Evolutionary conservation across 2,329 filamentous ascomycete species (phyloP).

Genomic region (Drechslerella stenobrocha): DNA sequence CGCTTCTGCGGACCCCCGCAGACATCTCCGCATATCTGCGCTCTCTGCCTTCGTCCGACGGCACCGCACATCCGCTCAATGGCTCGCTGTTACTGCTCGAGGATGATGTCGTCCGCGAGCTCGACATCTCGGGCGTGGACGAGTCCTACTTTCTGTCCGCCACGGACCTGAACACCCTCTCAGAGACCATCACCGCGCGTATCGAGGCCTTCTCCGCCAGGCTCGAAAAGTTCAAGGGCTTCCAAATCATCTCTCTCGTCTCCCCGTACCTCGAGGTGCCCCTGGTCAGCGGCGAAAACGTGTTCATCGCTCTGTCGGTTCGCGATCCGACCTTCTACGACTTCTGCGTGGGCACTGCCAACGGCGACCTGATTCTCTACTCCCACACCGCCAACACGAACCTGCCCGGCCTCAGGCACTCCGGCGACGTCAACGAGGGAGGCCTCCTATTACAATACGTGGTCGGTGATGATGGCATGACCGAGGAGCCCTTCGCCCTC

Average conservation of each 20-base stretch:
- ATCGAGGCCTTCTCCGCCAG: slow-evolving; percentile 49
- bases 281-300: slow-evolving; percentile 46
- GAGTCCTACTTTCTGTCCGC: slow-evolving; percentile 53
- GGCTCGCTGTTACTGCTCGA: slow-evolving; percentile 49
- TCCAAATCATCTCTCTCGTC: slow-evolving; percentile 50
- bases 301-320: slow-evolving; percentile 51
- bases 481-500: slow-evolving; percentile 49
- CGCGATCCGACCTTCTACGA: slow-evolving; percentile 52
- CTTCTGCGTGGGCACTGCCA: slow-evolving; percentile 51
- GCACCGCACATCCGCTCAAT: slow-evolving; percentile 52
- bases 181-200: slow-evolving; percentile 50
- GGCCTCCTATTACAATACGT: slow-evolving; percentile 50
- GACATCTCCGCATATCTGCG: slow-evolving; percentile 50
- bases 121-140: slow-evolving; percentile 52
- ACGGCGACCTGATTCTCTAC: slow-evolving; percentile 49
- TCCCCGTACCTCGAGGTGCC: slow-evolving; percentile 50
- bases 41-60: slow-evolving; percentile 45
- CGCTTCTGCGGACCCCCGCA: slow-evolving; percentile 50
- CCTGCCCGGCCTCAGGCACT: slow-evolving; percentile 51
- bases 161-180: slow-evolving; percentile 52
- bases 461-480: slow-evolving; percentile 32
- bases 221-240: slow-evolving; percentile 47
- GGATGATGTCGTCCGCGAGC: slow-evolving; percentile 47
- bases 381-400: slow-evolving; percentile 29
- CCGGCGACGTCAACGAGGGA: slow-evolving; percentile 50